Conservation (phyloP, 1,139 yeast species). For the Diutina catenulata region DNA sequence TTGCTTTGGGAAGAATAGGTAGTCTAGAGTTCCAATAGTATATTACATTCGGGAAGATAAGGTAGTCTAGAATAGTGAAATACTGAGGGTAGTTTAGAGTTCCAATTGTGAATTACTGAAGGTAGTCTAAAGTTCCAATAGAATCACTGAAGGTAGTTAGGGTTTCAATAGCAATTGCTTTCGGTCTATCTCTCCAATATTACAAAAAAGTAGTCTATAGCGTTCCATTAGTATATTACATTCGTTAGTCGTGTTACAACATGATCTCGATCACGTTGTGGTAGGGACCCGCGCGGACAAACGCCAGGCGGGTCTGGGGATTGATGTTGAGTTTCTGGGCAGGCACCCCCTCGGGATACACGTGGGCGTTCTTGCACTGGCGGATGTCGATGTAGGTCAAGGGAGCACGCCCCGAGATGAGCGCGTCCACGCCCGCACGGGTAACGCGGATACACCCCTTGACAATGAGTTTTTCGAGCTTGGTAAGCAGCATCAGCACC, state of each 20-base stretch:
- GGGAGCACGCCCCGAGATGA: slow-evolving; percentile 45
- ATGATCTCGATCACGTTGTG: slow-evolving; percentile 47
- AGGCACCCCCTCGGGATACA: slow-evolving; percentile 44
- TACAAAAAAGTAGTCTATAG: too few species aligned
- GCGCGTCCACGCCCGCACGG: slow-evolving; percentile 59
- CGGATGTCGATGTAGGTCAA: slow-evolving; percentile 46
- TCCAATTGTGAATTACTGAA: too few species aligned
- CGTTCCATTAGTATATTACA: slow-evolving; percentile 3
- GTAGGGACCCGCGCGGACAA: slow-evolving; percentile 43
- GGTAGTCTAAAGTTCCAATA: too few species aligned
- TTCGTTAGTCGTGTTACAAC: slow-evolving; percentile 18
- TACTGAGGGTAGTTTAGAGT: too few species aligned
- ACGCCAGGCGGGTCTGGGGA: slow-evolving; percentile 42
- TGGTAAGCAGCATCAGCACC: slow-evolving; percentile 42
- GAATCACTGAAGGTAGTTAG: too few species aligned
- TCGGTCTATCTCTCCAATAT: too few species aligned
- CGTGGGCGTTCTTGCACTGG: slow-evolving; percentile 54
- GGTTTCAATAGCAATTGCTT: too few species aligned
- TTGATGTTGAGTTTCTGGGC: slow-evolving; percentile 43
- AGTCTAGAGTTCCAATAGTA: neutral
- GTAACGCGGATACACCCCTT: slow-evolving; percentile 71
- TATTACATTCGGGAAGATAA: too few species aligned
- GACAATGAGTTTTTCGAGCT: slow-evolving; percentile 36
- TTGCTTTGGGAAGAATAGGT: too few species aligned
- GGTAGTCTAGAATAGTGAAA: too few species aligned